Percentiles rank a stretch among this genome's conserved stretches.
These are phyloP conservation scores for Fagus crenata DNA, from an alignment of 306 rosid genomes.

Conservation along the genomic window DNA sequence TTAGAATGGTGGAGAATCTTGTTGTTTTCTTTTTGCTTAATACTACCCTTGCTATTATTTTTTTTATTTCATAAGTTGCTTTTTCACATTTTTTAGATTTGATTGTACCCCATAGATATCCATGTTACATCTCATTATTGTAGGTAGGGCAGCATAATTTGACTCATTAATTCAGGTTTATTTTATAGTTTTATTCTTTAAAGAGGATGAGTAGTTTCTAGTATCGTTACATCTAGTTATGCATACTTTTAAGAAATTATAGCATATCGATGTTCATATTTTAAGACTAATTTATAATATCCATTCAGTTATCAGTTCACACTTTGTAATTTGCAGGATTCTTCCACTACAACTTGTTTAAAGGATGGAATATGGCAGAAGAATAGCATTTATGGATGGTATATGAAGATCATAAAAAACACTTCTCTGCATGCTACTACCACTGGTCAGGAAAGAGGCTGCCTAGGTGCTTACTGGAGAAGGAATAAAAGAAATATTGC, in stretches of 20 bases:
- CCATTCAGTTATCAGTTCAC: slow-evolving; percentile 34
- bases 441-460: slow-evolving; percentile 28
- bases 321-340: slow-evolving; percentile 52
- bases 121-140: slow-evolving; percentile 30
- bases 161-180: slow-evolving; percentile 14
- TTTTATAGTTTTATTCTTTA: slow-evolving; percentile 21
- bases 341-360: slow-evolving; percentile 19
- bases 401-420: slow-evolving; percentile 12
- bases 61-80: slow-evolving; percentile 1
- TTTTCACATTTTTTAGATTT: slow-evolving; percentile 8
- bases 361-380: slow-evolving; percentile 33
- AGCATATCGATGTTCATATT: slow-evolving; percentile 19
- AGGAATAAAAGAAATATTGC: slow-evolving; percentile 21
- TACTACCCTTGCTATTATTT: slow-evolving; percentile 7
- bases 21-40: not conserved
- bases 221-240: slow-evolving; percentile 24
- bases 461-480: slow-evolving; percentile 2
- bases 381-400: slow-evolving; percentile 21
- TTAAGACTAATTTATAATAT: slow-evolving; percentile 24
- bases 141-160: slow-evolving; percentile 33
- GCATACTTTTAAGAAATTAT: slow-evolving; percentile 33
- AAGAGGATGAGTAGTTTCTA: slow-evolving; percentile 21
- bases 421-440: slow-evolving; percentile 22
- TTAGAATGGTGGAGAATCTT: not conserved
- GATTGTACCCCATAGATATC: slow-evolving; percentile 12